phyloP scores from a whole-genome alignment of 208 protist genomes.

The Leishmania martiniquensis region DNA sequence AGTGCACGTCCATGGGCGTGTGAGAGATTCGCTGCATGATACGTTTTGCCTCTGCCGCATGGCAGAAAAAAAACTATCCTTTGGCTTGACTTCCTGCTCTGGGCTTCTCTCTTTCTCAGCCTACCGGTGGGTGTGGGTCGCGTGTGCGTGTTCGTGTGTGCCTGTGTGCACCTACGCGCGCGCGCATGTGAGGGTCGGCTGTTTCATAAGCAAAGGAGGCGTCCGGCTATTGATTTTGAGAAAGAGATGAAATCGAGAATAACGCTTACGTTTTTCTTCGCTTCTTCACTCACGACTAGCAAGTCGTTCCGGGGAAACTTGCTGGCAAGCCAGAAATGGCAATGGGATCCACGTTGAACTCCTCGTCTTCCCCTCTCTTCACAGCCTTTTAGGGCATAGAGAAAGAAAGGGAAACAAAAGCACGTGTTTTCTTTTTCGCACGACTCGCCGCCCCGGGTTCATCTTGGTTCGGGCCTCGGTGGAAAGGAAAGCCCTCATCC shows the following conservation, averaged over 20 bases:
- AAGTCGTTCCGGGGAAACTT: not conserved
- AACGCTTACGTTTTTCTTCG: constrained; percentile 9
- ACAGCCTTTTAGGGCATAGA: not conserved
- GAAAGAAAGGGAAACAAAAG: not conserved
- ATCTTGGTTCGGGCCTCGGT: constrained; percentile 1
- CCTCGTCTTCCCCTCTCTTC: not conserved
- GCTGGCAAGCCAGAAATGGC: not conserved
- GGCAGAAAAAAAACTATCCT: not conserved
- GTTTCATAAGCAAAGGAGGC: not conserved
- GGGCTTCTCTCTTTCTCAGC: not conserved
- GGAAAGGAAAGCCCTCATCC: not conserved
- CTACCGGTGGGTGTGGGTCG: not conserved
- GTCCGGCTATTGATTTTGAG: not conserved
- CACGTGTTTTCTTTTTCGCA: not conserved
- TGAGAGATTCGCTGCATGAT: not conserved
- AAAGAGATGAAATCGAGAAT: constrained; percentile 3
- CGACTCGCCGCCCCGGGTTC: not conserved
- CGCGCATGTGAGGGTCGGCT: not conserved
- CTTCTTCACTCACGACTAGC: not conserved
- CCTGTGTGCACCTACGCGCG: not conserved
- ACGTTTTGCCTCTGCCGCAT: not conserved
- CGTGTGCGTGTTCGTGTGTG: not conserved
- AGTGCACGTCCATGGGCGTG: not conserved
- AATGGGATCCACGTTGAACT: not conserved
- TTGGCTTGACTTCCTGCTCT: not conserved